Evolutionary conservation across 2,329 filamentous ascomycete genomes (phyloP).

Genomic region (Podosphaera fusca): DNA sequence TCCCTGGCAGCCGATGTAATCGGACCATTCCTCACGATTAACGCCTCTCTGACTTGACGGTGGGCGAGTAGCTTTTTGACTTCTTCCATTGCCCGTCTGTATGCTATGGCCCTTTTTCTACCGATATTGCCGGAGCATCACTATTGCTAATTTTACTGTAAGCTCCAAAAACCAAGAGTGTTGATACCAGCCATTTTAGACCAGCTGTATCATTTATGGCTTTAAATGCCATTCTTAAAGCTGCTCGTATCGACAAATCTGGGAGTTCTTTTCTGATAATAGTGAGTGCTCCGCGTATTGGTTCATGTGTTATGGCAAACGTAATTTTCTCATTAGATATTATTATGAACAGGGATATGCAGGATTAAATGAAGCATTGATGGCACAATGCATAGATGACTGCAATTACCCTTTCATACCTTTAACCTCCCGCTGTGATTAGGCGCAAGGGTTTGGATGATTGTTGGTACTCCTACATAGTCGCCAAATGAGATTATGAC

Average conservation of each 20-base stretch:
- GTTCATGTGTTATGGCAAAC: too few species aligned
- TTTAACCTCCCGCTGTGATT: too few species aligned
- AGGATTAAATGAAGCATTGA: too few species aligned
- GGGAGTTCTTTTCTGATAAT: neutral
- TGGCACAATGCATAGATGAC: too few species aligned
- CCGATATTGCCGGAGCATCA: neutral
- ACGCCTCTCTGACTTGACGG: conserved; percentile 1
- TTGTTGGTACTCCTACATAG: too few species aligned
- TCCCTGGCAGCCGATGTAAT: neutral
- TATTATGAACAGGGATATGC: too few species aligned
- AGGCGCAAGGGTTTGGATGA: too few species aligned
- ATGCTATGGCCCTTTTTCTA: neutral
- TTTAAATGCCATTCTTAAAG: neutral
- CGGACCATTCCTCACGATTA: conserved; percentile 1
- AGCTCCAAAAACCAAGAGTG: conserved; percentile 1
- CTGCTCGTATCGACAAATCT: neutral
- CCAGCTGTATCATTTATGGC: neutral
- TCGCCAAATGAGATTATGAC: too few species aligned
- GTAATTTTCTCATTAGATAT: too few species aligned
- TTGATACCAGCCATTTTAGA: neutral
- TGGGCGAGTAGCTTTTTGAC: neutral
- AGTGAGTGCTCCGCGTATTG: neutral
- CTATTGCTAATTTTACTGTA: neutral
- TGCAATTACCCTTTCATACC: too few species aligned
- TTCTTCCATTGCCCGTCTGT: conserved; percentile 3